A percentile compares a stretch with the other conserved stretches of the same genome.
phyloP scores from a whole-genome alignment of 495 filamentous ascomycete genomes.

The Hyaloscypha finlandica region DNA sequence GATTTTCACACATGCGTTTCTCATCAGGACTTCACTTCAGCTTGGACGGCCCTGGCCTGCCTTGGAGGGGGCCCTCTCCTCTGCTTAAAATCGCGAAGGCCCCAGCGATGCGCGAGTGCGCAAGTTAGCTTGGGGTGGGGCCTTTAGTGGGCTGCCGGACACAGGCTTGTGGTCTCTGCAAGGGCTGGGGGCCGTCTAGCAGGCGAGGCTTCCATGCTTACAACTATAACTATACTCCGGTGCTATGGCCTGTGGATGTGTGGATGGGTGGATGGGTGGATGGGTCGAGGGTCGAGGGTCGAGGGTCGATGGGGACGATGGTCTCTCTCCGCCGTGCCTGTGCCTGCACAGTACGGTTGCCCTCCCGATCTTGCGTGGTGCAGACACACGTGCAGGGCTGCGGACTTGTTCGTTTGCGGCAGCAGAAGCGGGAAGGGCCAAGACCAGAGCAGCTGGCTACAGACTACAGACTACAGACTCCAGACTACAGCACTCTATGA shows the following conservation, averaged over 20 bases:
- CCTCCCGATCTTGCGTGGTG: neutral
- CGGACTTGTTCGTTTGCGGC: neutral
- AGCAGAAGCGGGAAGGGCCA: neutral
- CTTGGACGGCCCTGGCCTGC: neutral
- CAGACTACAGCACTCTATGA: too few species aligned
- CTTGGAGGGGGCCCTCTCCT: neutral
- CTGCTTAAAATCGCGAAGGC: neutral
- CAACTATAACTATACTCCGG: neutral
- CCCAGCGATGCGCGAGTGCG: conserved; percentile 1
- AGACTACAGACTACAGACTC: too few species aligned
- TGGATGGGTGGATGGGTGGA: too few species aligned
- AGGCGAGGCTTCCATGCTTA: neutral
- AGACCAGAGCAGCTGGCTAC: neutral
- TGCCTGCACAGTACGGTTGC: neutral
- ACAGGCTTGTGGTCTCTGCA: neutral
- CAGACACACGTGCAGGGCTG: neutral
- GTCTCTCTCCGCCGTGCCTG: neutral
- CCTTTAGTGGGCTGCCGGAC: neutral
- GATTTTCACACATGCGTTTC: neutral
- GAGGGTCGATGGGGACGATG: neutral
- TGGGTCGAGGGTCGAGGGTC: too few species aligned
- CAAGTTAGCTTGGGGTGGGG: neutral
- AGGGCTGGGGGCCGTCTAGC: neutral
- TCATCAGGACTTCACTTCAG: neutral
- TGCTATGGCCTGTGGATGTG: neutral